These are phyloP conservation scores for Vicia faba DNA, from an alignment of 306 rosid species.

Conservation along the genomic window DNA sequence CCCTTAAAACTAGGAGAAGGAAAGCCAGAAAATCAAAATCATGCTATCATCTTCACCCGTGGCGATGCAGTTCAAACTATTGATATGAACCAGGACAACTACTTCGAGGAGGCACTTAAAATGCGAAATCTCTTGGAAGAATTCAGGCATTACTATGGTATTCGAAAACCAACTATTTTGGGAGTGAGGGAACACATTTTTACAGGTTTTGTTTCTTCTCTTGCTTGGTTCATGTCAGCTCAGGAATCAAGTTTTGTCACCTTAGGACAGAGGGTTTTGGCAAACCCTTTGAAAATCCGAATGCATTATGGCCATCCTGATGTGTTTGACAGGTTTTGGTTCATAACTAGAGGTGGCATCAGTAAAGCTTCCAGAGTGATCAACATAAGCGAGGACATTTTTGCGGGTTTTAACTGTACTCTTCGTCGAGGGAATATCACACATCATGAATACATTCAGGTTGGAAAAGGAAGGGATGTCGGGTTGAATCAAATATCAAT, in stretches of 20 bases:
- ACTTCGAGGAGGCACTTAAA: constrained; percentile 93
- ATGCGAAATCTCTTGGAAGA: constrained; percentile 83
- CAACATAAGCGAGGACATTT: constrained; percentile 90
- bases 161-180: constrained; percentile 76
- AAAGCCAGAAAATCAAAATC: constrained; percentile 95
- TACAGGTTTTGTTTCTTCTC: constrained; percentile 92
- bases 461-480: constrained; percentile 94
- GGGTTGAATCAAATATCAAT: constrained; percentile 84
- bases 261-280: constrained; percentile 85
- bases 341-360: constrained; percentile 84
- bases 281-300: constrained; percentile 80
- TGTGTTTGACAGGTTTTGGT: constrained; percentile 90
- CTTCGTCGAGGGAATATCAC: constrained; percentile 86
- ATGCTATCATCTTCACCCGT: constrained; percentile 86
- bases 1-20: constrained; percentile 89
- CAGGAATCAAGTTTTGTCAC: constrained; percentile 95
- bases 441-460: constrained; percentile 92
- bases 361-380: constrained; percentile 94
- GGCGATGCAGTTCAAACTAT: constrained; percentile 95
- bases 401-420: constrained; percentile 88
- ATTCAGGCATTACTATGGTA: constrained; percentile 58
- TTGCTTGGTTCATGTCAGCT: constrained; percentile 96
- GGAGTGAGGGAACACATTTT: constrained; percentile 91
- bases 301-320: constrained; percentile 99
- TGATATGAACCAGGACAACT: constrained; percentile 94